Conservation (phyloP, 208 protist species). For the Leishmania martiniquensis region DNA sequence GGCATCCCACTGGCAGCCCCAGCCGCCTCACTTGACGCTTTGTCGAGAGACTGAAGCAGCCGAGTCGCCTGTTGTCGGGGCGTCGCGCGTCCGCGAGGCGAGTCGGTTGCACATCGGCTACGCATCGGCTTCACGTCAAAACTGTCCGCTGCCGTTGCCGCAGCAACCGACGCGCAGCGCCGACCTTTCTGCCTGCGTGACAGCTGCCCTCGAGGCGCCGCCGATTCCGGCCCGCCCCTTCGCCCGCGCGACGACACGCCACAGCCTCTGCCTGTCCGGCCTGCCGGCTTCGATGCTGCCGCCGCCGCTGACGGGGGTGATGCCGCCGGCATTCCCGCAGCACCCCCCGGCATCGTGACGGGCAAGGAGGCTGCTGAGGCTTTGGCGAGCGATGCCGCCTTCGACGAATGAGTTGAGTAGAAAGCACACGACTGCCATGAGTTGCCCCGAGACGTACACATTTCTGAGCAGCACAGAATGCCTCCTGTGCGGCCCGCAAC, state of each 20-base stretch:
- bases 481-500: not conserved
- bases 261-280: conserved; percentile 2
- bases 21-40: not conserved
- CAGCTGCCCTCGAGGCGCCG: conserved; percentile 1
- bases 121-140: conserved; percentile 24
- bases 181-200: not conserved
- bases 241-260: conserved; percentile 1
- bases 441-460: not conserved
- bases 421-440: not conserved
- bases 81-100: conserved; percentile 8
- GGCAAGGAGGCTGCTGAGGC: not conserved
- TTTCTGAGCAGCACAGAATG: not conserved
- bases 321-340: conserved; percentile 7
- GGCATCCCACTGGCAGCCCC: not conserved
- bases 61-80: conserved; percentile 14
- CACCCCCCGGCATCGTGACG: not conserved
- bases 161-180: not conserved
- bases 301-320: conserved; percentile 3
- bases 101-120: conserved; percentile 19
- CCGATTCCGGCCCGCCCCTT: not conserved
- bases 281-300: conserved; percentile 1
- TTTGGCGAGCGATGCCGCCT: conserved; percentile 9
- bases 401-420: conserved; percentile 13
- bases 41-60: conserved; percentile 14
- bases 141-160: not conserved